A percentile compares a stretch with the other conserved stretches of the same genome.
These are phyloP conservation scores for Groenewaldozyma sp. DNA, from an alignment of 1,139 yeast genomes.

Conservation along the genomic window DNA sequence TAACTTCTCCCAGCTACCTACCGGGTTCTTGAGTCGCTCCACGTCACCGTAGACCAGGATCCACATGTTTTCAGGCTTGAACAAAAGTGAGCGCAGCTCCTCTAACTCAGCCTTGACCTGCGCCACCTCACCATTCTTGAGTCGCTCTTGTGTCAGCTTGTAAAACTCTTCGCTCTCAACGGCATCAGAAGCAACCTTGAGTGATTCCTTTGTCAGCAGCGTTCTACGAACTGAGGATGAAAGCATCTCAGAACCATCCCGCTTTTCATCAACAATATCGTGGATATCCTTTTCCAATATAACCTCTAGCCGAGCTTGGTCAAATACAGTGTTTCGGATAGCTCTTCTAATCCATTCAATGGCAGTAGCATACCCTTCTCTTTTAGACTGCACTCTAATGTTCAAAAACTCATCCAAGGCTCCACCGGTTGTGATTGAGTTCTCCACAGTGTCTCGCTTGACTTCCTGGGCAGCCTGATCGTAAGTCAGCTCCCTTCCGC, in stretches of 20 bases:
- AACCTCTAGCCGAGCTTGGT: slow-evolving; percentile 60
- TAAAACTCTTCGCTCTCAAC: slow-evolving; percentile 54
- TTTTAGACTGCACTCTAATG: slow-evolving; percentile 53
- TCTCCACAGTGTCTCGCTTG: slow-evolving; percentile 58
- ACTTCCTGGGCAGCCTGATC: slow-evolving; percentile 67
- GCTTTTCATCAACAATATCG: slow-evolving; percentile 67
- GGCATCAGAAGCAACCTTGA: slow-evolving; percentile 59
- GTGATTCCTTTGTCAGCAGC: slow-evolving; percentile 47
- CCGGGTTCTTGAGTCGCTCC: slow-evolving; percentile 41
- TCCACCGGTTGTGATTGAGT: slow-evolving; percentile 40
- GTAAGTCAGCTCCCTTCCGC: slow-evolving; percentile 51
- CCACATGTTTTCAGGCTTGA: slow-evolving; percentile 53
- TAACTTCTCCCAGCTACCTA: slow-evolving; percentile 52
- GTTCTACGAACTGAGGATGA: slow-evolving; percentile 50
- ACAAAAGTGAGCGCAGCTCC: slow-evolving; percentile 45
- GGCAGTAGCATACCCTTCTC: slow-evolving; percentile 54
- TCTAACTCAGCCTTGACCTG: slow-evolving; percentile 48
- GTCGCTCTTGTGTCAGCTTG: slow-evolving; percentile 32
- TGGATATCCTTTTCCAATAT: slow-evolving; percentile 67
- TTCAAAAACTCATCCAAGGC: slow-evolving; percentile 57
- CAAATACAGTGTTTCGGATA: slow-evolving; percentile 52
- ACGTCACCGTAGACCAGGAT: slow-evolving; percentile 67
- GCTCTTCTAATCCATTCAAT: slow-evolving; percentile 68
- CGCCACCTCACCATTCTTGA: slow-evolving; percentile 34
- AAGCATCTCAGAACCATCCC: slow-evolving; percentile 70